These are phyloP conservation scores for Paramecium octaurelia DNA, from an alignment of 73 alveolate species.

Conservation along the genomic window DNA sequence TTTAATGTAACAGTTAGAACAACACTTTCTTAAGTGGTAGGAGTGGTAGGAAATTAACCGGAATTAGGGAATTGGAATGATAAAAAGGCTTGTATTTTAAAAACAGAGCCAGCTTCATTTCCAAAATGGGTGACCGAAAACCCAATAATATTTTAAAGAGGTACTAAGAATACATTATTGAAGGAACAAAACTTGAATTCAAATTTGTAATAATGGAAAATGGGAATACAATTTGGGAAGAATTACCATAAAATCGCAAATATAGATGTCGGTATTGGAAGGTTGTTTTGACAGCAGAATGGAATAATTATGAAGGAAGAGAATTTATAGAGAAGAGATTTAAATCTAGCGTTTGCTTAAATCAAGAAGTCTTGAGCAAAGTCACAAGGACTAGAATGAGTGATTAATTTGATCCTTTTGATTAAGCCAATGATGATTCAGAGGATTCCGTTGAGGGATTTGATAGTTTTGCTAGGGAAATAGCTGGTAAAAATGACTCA, in stretches of 20 bases:
- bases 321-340: constrained; percentile 23
- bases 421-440: constrained; percentile 31
- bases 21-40: background rate
- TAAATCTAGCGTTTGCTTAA: background rate
- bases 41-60: constrained; percentile 29
- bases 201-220: constrained; percentile 3
- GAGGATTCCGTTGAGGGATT: constrained; percentile 18
- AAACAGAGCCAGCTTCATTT: background rate
- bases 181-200: constrained; percentile 31
- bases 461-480: constrained; percentile 24
- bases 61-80: constrained; percentile 31
- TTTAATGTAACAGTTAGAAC: constrained; percentile 13
- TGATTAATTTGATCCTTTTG: constrained; percentile 35
- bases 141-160: background rate
- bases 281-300: constrained; percentile 41
- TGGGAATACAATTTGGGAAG: background rate
- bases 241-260: constrained; percentile 32
- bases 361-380: background rate
- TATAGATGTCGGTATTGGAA: constrained; percentile 2
- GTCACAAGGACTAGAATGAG: background rate
- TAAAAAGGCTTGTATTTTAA: background rate
- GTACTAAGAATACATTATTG: background rate
- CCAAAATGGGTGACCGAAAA: constrained; percentile 33
- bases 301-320: constrained; percentile 38
- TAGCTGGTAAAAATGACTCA: background rate